Conservation (phyloP, 2,329 filamentous ascomycete species). For the Helminthosporium solani region DNA sequence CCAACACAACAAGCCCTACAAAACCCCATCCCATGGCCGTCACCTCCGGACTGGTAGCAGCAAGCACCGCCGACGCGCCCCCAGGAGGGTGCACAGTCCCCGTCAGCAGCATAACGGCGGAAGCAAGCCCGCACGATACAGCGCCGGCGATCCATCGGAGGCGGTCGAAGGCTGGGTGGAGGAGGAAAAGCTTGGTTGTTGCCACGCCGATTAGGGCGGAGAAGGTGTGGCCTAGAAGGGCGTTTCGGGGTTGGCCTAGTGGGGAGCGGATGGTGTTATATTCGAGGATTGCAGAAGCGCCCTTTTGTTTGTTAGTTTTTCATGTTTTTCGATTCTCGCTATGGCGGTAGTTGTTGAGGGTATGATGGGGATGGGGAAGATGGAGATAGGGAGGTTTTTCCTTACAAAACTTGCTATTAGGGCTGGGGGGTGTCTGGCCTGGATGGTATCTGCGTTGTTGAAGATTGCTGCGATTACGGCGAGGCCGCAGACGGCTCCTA, state of each 20-base stretch:
- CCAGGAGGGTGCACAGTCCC: slow-evolving; percentile 54
- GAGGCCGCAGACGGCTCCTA: slow-evolving; percentile 49
- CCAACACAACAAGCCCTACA: slow-evolving; percentile 46
- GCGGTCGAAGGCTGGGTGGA: slow-evolving; percentile 37
- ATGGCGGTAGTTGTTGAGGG: slow-evolving; percentile 5
- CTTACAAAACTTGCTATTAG: slow-evolving; percentile 48
- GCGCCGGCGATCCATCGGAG: slow-evolving; percentile 50
- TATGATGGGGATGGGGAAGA: slow-evolving; percentile 6
- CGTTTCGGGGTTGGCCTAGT: slow-evolving; percentile 50
- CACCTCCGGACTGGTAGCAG: slow-evolving; percentile 43
- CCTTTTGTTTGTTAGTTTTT: slow-evolving; percentile 19
- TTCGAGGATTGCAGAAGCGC: slow-evolving; percentile 50
- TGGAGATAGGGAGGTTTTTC: too few relatives aligned
- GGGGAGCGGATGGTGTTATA: slow-evolving; percentile 51
- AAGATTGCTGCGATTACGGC: slow-evolving; percentile 46
- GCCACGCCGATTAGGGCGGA: slow-evolving; percentile 48
- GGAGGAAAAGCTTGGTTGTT: slow-evolving; percentile 49
- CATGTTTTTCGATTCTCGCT: background rate
- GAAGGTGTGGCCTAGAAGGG: slow-evolving; percentile 48
- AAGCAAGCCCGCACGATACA: slow-evolving; percentile 45
- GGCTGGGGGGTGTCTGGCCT: slow-evolving; percentile 43
- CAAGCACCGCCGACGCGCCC: slow-evolving; percentile 51
- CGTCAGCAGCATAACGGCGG: slow-evolving; percentile 49
- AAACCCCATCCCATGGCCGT: slow-evolving; percentile 50
- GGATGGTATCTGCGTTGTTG: slow-evolving; percentile 42